Conservation (phyloP, 805 yeast genomes). For the Wickerhamiella allomyrinae region DNA sequence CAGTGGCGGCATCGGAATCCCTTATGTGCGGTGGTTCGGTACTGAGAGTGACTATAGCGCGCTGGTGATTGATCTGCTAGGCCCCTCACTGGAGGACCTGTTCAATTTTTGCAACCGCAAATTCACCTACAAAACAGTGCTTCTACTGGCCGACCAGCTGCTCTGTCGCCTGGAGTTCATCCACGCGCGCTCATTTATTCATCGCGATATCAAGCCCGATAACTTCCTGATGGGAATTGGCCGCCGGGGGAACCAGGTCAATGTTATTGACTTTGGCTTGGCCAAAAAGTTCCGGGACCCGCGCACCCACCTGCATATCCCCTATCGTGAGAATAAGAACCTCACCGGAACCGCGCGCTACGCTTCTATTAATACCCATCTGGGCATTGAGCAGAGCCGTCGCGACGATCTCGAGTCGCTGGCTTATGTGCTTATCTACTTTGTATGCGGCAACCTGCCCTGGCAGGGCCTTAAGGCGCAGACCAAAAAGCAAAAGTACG, state of each 20-base stretch:
- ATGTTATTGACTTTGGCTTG: constrained; percentile 86
- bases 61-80: constrained; percentile 88
- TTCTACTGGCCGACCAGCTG: constrained; percentile 85
- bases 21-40: constrained; percentile 94
- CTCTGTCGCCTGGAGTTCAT: constrained; percentile 88
- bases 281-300: constrained; percentile 93
- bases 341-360: constrained; percentile 96
- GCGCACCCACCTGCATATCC: constrained; percentile 84
- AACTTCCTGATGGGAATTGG: constrained; percentile 83
- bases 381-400: constrained; percentile 93
- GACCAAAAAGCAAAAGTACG: constrained; percentile 92
- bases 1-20: constrained; percentile 94
- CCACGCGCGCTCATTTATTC: constrained; percentile 86
- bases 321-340: constrained; percentile 90
- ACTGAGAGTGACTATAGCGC: constrained; percentile 94
- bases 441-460: constrained; percentile 89
- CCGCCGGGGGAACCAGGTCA: constrained; percentile 85
- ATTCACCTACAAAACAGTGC: constrained; percentile 84
- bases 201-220: constrained; percentile 74
- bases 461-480: constrained; percentile 99
- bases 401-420: constrained; percentile 92
- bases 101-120: constrained; percentile 92
- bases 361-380: constrained; percentile 87
- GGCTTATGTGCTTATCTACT: constrained; percentile 88
- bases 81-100: constrained; percentile 88